These are phyloP conservation scores for Pouteria campechiana DNA, from an alignment of 179 eudicot genomes.

Conservation along the genomic window DNA sequence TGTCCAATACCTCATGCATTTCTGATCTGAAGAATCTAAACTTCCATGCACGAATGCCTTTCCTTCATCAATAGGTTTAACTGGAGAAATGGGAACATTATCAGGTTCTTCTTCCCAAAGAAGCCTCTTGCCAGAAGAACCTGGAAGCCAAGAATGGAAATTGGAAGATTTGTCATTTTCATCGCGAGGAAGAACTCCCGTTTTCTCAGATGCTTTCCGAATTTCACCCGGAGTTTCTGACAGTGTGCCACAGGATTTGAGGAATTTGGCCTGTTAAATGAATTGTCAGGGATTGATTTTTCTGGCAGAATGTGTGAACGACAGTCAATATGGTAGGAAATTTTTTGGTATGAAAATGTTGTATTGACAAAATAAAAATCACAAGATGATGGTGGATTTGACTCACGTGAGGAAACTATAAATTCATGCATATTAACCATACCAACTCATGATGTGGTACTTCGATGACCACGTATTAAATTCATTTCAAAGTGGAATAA, in stretches of 20 bases:
- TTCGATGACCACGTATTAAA: no score
- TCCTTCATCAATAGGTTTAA: slow-evolving; percentile 14
- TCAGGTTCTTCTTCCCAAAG: slow-evolving; percentile 17
- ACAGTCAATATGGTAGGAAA: no score
- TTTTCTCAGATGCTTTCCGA: slow-evolving; percentile 28
- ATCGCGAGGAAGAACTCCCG: slow-evolving; percentile 3
- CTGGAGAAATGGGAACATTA: slow-evolving; percentile 20
- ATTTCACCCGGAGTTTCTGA: slow-evolving; percentile 73
- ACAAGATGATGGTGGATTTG: no score
- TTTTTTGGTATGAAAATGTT: no score
- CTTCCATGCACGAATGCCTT: no score
- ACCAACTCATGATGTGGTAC: no score
- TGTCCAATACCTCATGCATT: slow-evolving; percentile 57
- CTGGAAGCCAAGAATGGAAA: slow-evolving; percentile 38
- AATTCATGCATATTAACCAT: no score
- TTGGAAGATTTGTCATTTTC: slow-evolving; percentile 10
- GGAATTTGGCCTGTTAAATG: slow-evolving; percentile 53
- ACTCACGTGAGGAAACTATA: no score
- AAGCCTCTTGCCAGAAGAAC: slow-evolving; percentile 20
- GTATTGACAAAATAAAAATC: no score
- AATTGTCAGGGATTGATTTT: no score
- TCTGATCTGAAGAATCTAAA: slow-evolving; percentile 11
- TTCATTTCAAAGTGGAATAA: no score
- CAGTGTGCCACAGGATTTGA: slow-evolving; percentile 75
- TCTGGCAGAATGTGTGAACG: no score